Evolutionary conservation across 306 rosid species (phyloP).

Genomic region (Canavalia ensiformis): DNA sequence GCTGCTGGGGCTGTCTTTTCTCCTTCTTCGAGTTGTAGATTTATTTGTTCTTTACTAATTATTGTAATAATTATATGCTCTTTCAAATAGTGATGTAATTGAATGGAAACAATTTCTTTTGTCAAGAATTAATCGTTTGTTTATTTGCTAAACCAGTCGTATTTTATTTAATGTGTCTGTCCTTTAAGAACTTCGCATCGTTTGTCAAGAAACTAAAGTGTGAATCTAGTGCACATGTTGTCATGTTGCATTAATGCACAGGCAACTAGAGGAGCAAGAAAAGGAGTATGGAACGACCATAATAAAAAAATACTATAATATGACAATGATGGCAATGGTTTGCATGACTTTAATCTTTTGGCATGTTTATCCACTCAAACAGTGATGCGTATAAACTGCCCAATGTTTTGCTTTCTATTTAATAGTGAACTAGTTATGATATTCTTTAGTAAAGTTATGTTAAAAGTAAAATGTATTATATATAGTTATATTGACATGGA

Average conservation of each 20-base stretch:
- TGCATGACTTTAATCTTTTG: not conserved
- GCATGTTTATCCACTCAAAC: not conserved
- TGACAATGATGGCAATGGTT: not conserved
- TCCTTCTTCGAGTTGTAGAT: conserved; percentile 66
- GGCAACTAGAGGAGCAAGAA: conserved; percentile 6
- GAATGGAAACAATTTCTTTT: conserved; percentile 48
- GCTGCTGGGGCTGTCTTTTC: conserved; percentile 58
- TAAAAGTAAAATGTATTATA: too few species aligned
- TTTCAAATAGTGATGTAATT: conserved; percentile 57
- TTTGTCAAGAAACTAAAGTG: not conserved
- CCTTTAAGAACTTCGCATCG: not conserved
- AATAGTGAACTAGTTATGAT: too few species aligned
- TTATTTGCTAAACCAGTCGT: conserved; percentile 20
- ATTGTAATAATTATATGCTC: conserved; percentile 72
- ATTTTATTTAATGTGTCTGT: not conserved
- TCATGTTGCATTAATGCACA: too few species aligned
- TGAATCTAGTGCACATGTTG: not conserved
- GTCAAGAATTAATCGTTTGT: not conserved
- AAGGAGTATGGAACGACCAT: not conserved
- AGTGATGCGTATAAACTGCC: not conserved
- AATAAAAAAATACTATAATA: not conserved
- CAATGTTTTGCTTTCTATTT: not conserved
- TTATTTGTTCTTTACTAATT: conserved; percentile 61
- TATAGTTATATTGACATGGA: too few species aligned
- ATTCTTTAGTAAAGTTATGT: too few species aligned